These are phyloP conservation scores for Suillus occidentalis DNA, from an alignment of 768 basidiomycete genomes.

Conservation along the genomic window DNA sequence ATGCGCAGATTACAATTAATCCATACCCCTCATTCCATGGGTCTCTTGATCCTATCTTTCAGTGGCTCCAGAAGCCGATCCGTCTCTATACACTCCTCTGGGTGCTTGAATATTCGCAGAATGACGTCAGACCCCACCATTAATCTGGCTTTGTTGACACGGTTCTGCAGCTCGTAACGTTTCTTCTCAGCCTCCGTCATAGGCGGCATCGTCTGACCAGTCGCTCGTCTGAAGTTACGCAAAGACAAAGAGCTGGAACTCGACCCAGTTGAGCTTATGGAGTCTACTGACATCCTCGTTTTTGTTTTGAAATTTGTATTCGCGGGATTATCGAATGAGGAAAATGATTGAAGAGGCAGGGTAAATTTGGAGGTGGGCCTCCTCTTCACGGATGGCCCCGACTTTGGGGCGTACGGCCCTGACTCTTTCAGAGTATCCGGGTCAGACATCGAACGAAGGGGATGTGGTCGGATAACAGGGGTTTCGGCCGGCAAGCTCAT, in stretches of 20 bases:
- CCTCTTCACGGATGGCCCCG: neutral
- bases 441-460: slow-evolving; percentile 7
- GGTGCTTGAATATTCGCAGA: slow-evolving; percentile 66
- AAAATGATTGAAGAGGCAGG: neutral
- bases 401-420: neutral
- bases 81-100: slow-evolving; percentile 69
- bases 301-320: slow-evolving; percentile 22
- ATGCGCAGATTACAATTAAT: neutral
- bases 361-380: neutral
- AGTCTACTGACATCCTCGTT: slow-evolving; percentile 24
- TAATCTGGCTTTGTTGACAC: slow-evolving; percentile 62
- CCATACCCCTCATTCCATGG: neutral
- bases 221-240: slow-evolving; percentile 9
- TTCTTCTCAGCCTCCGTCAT: slow-evolving; percentile 56
- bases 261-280: slow-evolving; percentile 22
- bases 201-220: slow-evolving; percentile 3
- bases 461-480: neutral
- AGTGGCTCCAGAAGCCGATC: slow-evolving; percentile 37
- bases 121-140: slow-evolving; percentile 56
- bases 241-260: slow-evolving; percentile 20
- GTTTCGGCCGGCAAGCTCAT: slow-evolving; percentile 8
- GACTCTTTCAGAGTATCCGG: neutral
- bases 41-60: neutral
- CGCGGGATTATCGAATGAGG: slow-evolving; percentile 10
- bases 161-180: slow-evolving; percentile 56